Conservation (phyloP, 192 early-diverging fungal species). For the Endogone sp. region DNA sequence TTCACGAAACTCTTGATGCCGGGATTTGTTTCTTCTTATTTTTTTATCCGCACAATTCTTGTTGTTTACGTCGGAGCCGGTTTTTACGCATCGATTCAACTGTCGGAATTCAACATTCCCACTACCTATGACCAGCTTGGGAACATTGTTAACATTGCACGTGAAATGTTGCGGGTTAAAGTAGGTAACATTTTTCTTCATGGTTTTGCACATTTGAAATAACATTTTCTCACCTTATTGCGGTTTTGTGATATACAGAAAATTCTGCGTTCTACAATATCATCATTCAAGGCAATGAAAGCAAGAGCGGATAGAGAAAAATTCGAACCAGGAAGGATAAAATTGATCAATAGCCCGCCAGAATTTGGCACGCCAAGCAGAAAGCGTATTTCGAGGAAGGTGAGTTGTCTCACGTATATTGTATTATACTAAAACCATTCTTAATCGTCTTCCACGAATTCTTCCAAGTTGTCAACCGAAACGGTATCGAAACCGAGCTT, state of each 20-base stretch:
- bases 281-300: constrained; percentile 2
- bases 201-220: not conserved
- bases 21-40: constrained; percentile 13
- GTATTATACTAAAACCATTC: not conserved
- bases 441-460: not conserved
- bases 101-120: constrained; percentile 15
- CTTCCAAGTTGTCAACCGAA: not conserved
- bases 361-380: not conserved
- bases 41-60: constrained; percentile 15
- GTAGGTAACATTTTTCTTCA: constrained; percentile 10
- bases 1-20: constrained; percentile 9
- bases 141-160: constrained; percentile 8
- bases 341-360: not conserved
- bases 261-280: constrained; percentile 12
- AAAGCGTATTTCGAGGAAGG: not conserved
- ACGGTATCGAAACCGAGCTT: not conserved
- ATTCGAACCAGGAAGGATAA: constrained; percentile 5
- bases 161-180: constrained; percentile 15
- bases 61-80: constrained; percentile 10
- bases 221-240: constrained; percentile 5
- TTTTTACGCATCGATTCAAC: constrained; percentile 11
- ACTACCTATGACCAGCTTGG: constrained; percentile 12
- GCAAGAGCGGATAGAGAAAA: constrained; percentile 14
- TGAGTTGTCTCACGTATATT: not conserved
- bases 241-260: constrained; percentile 11